Evolutionary conservation across 768 basidiomycete species (phyloP).

Genomic region (Podaxis sp.): DNA sequence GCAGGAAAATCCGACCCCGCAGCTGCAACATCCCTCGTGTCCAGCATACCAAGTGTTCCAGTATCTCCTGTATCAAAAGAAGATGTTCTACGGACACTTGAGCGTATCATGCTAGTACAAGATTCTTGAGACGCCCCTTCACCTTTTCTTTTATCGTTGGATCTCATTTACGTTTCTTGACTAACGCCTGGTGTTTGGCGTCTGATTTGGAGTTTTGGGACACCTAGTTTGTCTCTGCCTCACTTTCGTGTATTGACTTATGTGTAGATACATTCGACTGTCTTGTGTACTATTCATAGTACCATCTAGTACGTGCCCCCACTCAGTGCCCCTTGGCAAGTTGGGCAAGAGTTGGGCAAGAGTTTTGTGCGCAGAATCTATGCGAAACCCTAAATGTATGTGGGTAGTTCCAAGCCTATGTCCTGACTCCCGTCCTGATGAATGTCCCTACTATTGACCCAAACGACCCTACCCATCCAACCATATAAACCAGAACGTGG

Average conservation of each 20-base stretch:
- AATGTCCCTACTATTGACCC: no score
- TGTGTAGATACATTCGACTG: neutral
- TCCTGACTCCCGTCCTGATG: no score
- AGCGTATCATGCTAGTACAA: conserved; percentile 33
- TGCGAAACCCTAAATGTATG: no score
- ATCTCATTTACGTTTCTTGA: neutral
- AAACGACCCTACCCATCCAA: no score
- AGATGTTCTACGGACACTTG: conserved; percentile 40
- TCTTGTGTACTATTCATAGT: no score
- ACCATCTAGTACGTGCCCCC: no score
- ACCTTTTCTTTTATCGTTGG: no score
- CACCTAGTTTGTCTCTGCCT: neutral
- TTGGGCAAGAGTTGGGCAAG: no score
- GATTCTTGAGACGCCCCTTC: neutral
- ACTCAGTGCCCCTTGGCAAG: no score
- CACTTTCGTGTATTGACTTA: neutral
- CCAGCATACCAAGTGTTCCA: conserved; percentile 5
- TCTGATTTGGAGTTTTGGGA: neutral
- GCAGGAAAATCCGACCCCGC: conserved; percentile 1
- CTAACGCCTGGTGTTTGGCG: neutral
- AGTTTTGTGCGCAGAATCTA: no score
- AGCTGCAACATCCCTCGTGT: neutral
- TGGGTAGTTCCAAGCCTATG: no score
- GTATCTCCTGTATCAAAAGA: conserved; percentile 32
- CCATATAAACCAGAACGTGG: no score